A percentile compares a stretch with the other conserved stretches of the same genome.
Evolutionary conservation across 805 yeast genomes (phyloP).

Genomic region (Saccharomycopsis malanga): DNA sequence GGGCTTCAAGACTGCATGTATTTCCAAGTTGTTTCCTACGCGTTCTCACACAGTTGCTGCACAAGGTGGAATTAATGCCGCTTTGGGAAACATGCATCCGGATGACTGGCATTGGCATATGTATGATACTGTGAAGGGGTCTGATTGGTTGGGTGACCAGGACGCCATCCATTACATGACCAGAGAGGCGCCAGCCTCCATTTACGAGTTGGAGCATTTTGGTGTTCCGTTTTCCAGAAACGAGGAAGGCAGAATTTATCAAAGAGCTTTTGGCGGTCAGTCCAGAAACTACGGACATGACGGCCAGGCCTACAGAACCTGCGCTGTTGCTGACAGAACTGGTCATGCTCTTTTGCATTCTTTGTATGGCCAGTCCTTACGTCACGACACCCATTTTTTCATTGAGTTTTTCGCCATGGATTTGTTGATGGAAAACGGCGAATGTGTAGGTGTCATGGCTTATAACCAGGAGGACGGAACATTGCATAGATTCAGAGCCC

Average conservation of each 20-base stretch:
- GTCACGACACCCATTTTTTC: conserved; percentile 96
- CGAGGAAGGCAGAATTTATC: conserved; percentile 93
- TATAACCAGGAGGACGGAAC: conserved; percentile 99
- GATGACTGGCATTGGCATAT: conserved; percentile 99
- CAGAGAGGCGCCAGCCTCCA: conserved; percentile 92
- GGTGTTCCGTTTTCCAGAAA: conserved; percentile 99
- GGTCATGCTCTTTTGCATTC: conserved; percentile 97
- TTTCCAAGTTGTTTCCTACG: conserved; percentile 93
- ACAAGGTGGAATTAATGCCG: conserved; percentile 99
- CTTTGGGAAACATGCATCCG: conserved; percentile 95
- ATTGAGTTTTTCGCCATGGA: conserved; percentile 96
- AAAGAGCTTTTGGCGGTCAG: conserved; percentile 99
- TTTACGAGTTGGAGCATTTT: conserved; percentile 93
- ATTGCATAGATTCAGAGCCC: conserved; percentile 94
- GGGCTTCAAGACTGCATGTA: conserved; percentile 96
- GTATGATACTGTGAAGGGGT: conserved; percentile 99
- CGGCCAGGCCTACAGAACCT: conserved; percentile 98
- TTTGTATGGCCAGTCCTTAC: conserved; percentile 89
- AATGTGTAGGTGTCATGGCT: conserved; percentile 94
- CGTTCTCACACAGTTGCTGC: conserved; percentile 99
- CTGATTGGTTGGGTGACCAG: conserved; percentile 99
- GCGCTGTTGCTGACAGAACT: conserved; percentile 99
- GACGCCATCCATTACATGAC: conserved; percentile 99
- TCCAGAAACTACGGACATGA: conserved; percentile 93
- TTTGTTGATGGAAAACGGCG: conserved; percentile 89